Evolutionary conservation across 208 protist genomes (phyloP), one percentile per base, ranked within the genome.

Genomic region (Ichthyophonus hoferi): DNA sequence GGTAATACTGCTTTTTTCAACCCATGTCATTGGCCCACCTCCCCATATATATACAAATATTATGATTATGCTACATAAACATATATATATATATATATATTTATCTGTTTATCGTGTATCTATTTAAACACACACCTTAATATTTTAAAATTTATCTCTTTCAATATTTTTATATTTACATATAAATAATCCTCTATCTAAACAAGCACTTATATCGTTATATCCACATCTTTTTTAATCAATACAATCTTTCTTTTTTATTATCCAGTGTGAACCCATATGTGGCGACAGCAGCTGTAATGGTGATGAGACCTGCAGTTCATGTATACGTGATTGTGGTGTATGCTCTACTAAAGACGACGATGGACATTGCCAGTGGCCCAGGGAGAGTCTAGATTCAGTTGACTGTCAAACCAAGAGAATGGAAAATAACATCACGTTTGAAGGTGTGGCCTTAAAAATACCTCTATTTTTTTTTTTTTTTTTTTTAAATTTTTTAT

Each of bases 271-370:
- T 85, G 35, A 14, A 40, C 39, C 81, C 33, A 85, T 85, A 12
- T 85, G 81, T 85, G 81, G 81, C 12, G 81, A 85, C 38, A 17
- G 35, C 14, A 2, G 39, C 17, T 85, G 81, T 85, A 58, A 50
- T 50, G 0, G 0, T 14, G 0, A 38, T 14, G 81, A 85, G 33
- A 33, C 35, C 33, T 85, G 81, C 40, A 41, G 3, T 7, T 42
- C 3, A 31, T 85, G 81, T 34, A 17, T 37, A 31, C 33, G 81
- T 58, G 81, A 85, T 34, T 85, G 81, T 85, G 81, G 81, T 40
- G 12, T 85, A 38, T 85, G 81, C 41, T 0, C 38, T 33, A 17
- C 40, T 34, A 42, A 41, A 0, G 39, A 17, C 3, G 40, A 34
- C 7, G 81, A 85, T 50, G 40, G 33, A 3, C 0, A 42, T 7